Evolutionary conservation across 208 protist genomes (phyloP).

Genomic region (Spongospora subterranea): DNA sequence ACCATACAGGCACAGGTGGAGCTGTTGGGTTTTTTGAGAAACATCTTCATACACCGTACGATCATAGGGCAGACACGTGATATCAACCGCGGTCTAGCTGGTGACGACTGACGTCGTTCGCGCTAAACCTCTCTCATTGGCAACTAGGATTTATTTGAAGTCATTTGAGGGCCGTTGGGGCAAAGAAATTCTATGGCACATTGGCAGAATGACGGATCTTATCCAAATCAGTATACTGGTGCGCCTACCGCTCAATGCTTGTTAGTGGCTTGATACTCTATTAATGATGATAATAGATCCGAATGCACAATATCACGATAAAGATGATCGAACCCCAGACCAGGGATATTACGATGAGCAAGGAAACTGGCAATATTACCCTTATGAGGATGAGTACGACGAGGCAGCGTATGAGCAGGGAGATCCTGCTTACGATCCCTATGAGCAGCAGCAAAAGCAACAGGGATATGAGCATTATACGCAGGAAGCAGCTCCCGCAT

Average conservation of each 20-base stretch:
- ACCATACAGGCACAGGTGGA: too few relatives aligned
- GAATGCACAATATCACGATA: neutral
- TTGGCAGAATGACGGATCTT: neutral
- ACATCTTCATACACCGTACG: too few relatives aligned
- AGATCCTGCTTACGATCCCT: too few relatives aligned
- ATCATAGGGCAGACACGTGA: too few relatives aligned
- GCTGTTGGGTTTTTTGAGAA: too few relatives aligned
- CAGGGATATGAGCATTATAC: slow-evolving; percentile 18
- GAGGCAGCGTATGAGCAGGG: neutral
- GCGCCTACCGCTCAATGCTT: neutral
- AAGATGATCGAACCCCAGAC: slow-evolving; percentile 13
- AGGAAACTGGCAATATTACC: slow-evolving; percentile 33
- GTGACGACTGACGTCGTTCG: too few relatives aligned
- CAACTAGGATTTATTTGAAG: too few relatives aligned
- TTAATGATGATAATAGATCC: neutral
- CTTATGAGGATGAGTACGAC: neutral
- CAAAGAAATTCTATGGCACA: neutral
- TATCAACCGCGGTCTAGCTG: too few relatives aligned
- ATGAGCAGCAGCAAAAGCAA: slow-evolving; percentile 6
- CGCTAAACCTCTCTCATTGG: too few relatives aligned
- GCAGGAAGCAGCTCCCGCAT: too few relatives aligned
- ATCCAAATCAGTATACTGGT: neutral
- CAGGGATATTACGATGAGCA: slow-evolving; percentile 56
- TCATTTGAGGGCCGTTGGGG: neutral
- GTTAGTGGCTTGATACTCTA: neutral